These are phyloP conservation scores for Ailanthus altissimus DNA, from an alignment of 345 rosid genomes.

Conservation along the genomic window DNA sequence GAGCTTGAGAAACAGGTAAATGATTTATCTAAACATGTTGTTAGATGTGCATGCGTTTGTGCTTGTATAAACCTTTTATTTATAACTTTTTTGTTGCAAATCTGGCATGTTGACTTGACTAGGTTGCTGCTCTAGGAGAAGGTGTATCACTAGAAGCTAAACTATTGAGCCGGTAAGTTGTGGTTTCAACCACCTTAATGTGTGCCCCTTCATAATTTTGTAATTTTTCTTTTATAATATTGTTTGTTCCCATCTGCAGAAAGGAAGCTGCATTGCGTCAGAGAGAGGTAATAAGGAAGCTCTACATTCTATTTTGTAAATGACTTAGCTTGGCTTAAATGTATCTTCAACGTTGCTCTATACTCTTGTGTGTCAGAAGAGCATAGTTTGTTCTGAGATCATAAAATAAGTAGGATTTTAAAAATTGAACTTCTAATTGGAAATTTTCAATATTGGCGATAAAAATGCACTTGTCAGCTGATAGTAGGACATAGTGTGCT, in stretches of 20 bases:
- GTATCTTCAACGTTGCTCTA: constrained; percentile 16
- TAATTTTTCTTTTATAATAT: constrained; percentile 19
- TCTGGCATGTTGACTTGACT: constrained; percentile 1
- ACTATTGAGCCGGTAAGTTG: constrained; percentile 72
- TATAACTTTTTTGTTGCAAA: constrained; percentile 8
- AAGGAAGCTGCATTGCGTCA: constrained; percentile 97
- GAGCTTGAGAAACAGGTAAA: constrained; percentile 98
- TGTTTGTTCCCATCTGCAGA: constrained; percentile 46
- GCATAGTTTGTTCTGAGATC: not conserved
- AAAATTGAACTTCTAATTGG: not conserved
- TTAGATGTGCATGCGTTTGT: not conserved
- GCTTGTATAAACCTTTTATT: not conserved
- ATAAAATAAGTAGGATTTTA: not conserved
- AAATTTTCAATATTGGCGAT: not conserved
- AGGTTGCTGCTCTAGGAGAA: constrained; percentile 96
- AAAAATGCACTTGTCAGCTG: not conserved
- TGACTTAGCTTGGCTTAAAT: constrained; percentile 2
- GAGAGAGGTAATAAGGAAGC: constrained; percentile 66
- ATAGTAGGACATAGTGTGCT: not conserved
- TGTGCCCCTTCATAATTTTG: not conserved
- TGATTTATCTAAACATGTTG: constrained; percentile 3
- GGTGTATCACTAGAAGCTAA: constrained; percentile 97
- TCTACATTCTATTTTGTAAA: constrained; percentile 14
- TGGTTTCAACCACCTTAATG: constrained; percentile 11
- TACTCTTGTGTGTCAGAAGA: constrained; percentile 13